Evolutionary conservation across 805 yeast species (phyloP).

Genomic region (Candida nemodendra): DNA sequence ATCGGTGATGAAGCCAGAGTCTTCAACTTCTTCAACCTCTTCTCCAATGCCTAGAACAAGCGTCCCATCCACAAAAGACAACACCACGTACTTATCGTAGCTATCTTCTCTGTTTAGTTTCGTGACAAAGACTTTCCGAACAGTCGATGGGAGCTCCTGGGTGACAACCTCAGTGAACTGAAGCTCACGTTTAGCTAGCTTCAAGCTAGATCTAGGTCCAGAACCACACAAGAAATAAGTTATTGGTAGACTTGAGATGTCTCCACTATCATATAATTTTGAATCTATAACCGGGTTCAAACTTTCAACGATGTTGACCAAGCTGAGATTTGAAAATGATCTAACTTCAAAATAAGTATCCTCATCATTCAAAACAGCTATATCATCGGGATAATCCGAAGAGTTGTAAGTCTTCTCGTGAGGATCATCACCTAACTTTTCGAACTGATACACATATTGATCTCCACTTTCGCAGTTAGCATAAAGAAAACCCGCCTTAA

Average conservation of each 20-base stretch:
- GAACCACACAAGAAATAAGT: slow-evolving; percentile 43
- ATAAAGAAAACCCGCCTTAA: slow-evolving; percentile 74
- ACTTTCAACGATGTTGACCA: slow-evolving; percentile 49
- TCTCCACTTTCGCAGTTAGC: slow-evolving; percentile 63
- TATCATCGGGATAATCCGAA: slow-evolving; percentile 34
- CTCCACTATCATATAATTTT: slow-evolving; percentile 34
- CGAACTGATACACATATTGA: slow-evolving; percentile 75
- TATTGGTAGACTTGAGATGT: slow-evolving; percentile 37
- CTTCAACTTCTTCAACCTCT: slow-evolving; percentile 67
- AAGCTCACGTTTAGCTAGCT: slow-evolving; percentile 54
- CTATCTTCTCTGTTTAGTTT: slow-evolving; percentile 42
- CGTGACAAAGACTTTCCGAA: slow-evolving; percentile 66
- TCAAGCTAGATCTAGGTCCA: slow-evolving; percentile 45
- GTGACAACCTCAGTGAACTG: slow-evolving; percentile 62
- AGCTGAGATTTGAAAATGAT: slow-evolving; percentile 53
- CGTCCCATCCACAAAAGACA: slow-evolving; percentile 66
- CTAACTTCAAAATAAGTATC: slow-evolving; percentile 30
- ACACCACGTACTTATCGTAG: slow-evolving; percentile 61
- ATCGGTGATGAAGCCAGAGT: slow-evolving; percentile 53
- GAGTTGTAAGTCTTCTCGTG: slow-evolving; percentile 37
- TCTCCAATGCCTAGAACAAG: slow-evolving; percentile 77
- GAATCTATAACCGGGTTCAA: slow-evolving; percentile 55
- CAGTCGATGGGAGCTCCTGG: slow-evolving; percentile 68
- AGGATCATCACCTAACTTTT: slow-evolving; percentile 60
- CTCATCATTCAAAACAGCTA: slow-evolving; percentile 27